phyloP scores from a whole-genome alignment of 257 asterid species.

The Voacanga thouarsii region DNA sequence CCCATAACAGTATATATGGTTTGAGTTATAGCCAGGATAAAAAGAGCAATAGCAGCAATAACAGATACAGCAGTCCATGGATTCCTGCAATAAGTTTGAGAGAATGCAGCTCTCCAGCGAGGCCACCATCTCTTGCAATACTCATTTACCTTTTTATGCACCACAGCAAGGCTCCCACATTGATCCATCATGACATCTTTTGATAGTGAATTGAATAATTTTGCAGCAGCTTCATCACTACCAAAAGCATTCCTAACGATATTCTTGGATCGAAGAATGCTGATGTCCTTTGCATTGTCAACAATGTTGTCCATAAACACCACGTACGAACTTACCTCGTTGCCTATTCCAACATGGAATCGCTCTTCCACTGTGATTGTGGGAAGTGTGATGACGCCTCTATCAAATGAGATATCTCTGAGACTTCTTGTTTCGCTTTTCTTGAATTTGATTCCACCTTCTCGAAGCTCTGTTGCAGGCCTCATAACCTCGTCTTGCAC shows the following conservation, averaged over 20 bases:
- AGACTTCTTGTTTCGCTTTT: slow-evolving; percentile 39
- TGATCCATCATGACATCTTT: slow-evolving; percentile 48
- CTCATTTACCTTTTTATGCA: slow-evolving; percentile 30
- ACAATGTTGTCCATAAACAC: neutral
- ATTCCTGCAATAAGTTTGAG: slow-evolving; percentile 46
- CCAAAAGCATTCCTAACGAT: slow-evolving; percentile 53
- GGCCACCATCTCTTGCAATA: slow-evolving; percentile 47
- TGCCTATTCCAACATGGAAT: slow-evolving; percentile 44
- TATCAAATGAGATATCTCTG: slow-evolving; percentile 41
- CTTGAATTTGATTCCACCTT: slow-evolving; percentile 44
- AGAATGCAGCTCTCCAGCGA: slow-evolving; percentile 49
- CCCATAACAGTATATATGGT: too few species aligned
- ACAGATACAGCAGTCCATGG: slow-evolving; percentile 60
- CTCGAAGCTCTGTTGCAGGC: slow-evolving; percentile 51
- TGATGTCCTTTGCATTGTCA: slow-evolving; percentile 43
- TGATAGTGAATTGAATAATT: slow-evolving; percentile 48
- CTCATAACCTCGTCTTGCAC: slow-evolving; percentile 35
- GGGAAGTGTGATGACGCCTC: slow-evolving; percentile 47
- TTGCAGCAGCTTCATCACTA: slow-evolving; percentile 52
- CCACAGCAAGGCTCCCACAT: slow-evolving; percentile 29
- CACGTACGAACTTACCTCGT: slow-evolving; percentile 32
- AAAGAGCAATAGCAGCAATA: slow-evolving; percentile 46
- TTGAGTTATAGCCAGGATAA: slow-evolving; percentile 46
- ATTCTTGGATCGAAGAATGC: slow-evolving; percentile 38
- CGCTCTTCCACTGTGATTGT: slow-evolving; percentile 27